Evolutionary conservation across 164 flowering plant genomes (phyloP).

Genomic region (Umbellularia californica): DNA sequence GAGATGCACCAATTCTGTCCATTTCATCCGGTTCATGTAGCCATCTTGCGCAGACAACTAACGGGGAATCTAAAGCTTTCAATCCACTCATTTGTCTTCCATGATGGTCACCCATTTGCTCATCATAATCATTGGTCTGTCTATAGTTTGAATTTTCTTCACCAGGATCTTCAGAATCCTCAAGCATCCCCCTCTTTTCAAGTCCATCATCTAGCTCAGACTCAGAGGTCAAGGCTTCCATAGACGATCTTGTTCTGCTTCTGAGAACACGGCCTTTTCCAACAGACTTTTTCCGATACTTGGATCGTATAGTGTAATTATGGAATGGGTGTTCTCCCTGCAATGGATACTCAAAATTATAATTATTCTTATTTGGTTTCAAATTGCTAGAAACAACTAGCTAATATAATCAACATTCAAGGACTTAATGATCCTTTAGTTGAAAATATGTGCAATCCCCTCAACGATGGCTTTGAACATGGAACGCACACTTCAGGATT

Average conservation of each 20-base stretch:
- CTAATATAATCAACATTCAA: too few relatives aligned
- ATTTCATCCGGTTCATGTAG: constrained; percentile 73
- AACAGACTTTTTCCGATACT: constrained; percentile 50
- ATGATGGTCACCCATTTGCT: constrained; percentile 12
- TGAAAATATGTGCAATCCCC: too few relatives aligned
- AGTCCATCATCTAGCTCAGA: constrained; percentile 34
- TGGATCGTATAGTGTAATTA: constrained; percentile 74
- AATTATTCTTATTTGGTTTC: too few relatives aligned
- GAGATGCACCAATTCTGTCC: constrained; percentile 70
- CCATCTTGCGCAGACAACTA: constrained; percentile 67
- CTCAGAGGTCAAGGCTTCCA: constrained; percentile 22
- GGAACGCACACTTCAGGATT: too few relatives aligned
- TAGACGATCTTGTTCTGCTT: constrained; percentile 18
- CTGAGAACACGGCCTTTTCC: constrained; percentile 15
- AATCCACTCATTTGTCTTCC: constrained; percentile 11
- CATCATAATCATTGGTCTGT: constrained; percentile 16
- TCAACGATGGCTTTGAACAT: too few relatives aligned
- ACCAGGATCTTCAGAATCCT: constrained; percentile 8
- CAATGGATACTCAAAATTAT: constrained; percentile 8
- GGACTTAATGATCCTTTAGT: too few relatives aligned
- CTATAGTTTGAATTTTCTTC: constrained; percentile 13
- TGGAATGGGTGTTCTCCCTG: constrained; percentile 95
- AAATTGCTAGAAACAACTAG: too few relatives aligned
- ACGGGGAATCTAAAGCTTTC: constrained; percentile 18
- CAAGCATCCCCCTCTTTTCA: constrained; percentile 21